Evolutionary conservation across 2,329 filamentous ascomycete genomes (phyloP).

Genomic region (Pestalotiopsis sp.): DNA sequence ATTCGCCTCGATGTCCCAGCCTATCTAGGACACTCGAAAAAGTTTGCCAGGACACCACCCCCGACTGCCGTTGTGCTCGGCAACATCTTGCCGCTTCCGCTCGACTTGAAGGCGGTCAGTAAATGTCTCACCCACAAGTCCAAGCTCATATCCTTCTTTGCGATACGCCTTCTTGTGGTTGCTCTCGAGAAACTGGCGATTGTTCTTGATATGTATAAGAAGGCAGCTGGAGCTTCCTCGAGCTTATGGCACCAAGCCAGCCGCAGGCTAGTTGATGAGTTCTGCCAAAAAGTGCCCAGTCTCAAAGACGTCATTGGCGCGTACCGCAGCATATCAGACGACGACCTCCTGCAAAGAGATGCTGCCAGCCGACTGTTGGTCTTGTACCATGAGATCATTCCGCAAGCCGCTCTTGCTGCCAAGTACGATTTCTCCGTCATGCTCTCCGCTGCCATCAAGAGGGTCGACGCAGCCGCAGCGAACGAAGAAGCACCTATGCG

Average conservation of each 20-base stretch:
- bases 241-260: constrained; percentile 72
- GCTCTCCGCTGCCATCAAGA: constrained; percentile 69
- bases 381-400: constrained; percentile 83
- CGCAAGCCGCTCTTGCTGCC: constrained; percentile 77
- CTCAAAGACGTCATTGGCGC: constrained; percentile 79
- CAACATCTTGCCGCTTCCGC: constrained; percentile 80
- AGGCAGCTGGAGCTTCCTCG: constrained; percentile 41
- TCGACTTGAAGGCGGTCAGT: constrained; percentile 78
- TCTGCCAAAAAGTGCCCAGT: constrained; percentile 76
- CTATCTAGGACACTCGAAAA: constrained; percentile 68
- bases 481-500: constrained; percentile 55
- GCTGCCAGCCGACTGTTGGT: constrained; percentile 76
- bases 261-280: constrained; percentile 70
- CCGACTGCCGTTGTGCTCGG: constrained; percentile 80
- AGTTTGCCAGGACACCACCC: constrained; percentile 70
- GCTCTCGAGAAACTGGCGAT: constrained; percentile 76
- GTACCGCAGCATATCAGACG: constrained; percentile 69
- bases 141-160: constrained; percentile 82
- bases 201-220: constrained; percentile 64
- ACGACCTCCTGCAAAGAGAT: constrained; percentile 76
- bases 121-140: constrained; percentile 79
- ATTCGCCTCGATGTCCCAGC: constrained; percentile 74
- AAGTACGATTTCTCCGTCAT: constrained; percentile 86
- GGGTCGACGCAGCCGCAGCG: constrained; percentile 58
- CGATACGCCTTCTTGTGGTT: constrained; percentile 75